Conservation (phyloP, 2,329 filamentous ascomycete genomes). For the Fusarium newnesense region DNA sequence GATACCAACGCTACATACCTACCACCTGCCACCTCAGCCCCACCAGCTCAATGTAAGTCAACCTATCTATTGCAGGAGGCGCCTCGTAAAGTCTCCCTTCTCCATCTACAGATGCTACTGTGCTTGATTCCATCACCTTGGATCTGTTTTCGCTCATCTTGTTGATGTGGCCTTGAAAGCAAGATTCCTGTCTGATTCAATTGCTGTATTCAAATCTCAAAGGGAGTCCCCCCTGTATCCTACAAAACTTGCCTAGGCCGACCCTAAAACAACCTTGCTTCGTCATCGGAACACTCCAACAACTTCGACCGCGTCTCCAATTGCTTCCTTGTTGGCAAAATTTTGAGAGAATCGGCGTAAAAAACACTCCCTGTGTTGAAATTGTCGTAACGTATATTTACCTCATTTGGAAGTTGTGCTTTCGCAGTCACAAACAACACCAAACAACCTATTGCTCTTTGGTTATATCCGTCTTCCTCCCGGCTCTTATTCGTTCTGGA, state of each 20-base stretch:
- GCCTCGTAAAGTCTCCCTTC: conserved; percentile 25
- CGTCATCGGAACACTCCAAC: conserved; percentile 5
- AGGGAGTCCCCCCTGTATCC: conserved; percentile 2
- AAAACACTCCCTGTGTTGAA: not conserved
- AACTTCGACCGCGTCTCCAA: not conserved
- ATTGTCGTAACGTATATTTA: not conserved
- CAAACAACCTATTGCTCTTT: not conserved
- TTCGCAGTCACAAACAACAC: not conserved
- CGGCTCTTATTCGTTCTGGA: conserved; percentile 9
- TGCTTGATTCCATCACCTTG: not conserved
- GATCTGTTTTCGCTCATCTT: not conserved
- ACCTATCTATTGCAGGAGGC: conserved; percentile 1
- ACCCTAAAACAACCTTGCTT: conserved; percentile 3
- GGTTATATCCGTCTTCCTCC: conserved; percentile 32
- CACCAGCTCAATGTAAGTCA: conserved; percentile 14
- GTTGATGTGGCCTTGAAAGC: not conserved
- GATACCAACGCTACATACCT: not conserved
- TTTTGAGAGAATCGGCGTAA: not conserved
- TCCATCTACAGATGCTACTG: conserved; percentile 18
- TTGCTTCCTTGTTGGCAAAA: not conserved
- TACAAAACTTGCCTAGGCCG: not conserved
- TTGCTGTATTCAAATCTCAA: not conserved
- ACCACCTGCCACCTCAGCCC: conserved; percentile 10
- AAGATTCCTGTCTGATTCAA: not conserved
- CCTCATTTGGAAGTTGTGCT: not conserved